Percentiles rank a stretch among this genome's conserved stretches.
Conservation (phyloP, 805 yeast species). For the Kuraishia piskuri region DNA sequence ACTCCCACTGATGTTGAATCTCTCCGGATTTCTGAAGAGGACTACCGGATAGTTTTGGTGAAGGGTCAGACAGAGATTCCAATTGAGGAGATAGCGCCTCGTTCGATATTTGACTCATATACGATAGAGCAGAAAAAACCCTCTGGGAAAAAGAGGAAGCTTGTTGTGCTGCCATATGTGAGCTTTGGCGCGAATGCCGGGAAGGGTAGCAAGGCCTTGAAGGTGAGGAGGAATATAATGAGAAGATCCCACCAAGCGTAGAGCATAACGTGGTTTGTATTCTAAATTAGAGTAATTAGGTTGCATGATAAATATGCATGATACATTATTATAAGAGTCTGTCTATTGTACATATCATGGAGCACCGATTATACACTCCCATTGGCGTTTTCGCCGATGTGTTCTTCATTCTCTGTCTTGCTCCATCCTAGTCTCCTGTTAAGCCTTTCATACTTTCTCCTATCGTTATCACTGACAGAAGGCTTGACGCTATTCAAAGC, state of each 20-base stretch:
- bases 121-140: constrained; percentile 7
- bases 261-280: constrained; percentile 10
- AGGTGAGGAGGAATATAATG: constrained; percentile 36
- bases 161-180: constrained; percentile 25
- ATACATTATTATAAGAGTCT: too few relatives aligned
- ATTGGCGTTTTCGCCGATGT: background rate
- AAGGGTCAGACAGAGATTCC: constrained; percentile 68
- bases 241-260: constrained; percentile 20
- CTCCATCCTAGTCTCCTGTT: constrained; percentile 75
- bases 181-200: constrained; percentile 26
- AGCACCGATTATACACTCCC: background rate
- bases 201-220: constrained; percentile 40
- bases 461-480: constrained; percentile 81
- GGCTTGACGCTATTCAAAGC: constrained; percentile 80
- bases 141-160: constrained; percentile 6
- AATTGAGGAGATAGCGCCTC: constrained; percentile 27
- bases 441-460: constrained; percentile 65
- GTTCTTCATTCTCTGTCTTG: constrained; percentile 11
- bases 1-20: constrained; percentile 29
- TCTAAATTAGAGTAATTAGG: too few relatives aligned
- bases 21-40: constrained; percentile 13
- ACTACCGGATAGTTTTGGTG: constrained; percentile 30
- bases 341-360: too few relatives aligned
- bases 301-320: background rate
- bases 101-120: constrained; percentile 6